phyloP scores from a whole-genome alignment of 192 early-diverging fungal genomes.

The Diversispora epigaea region DNA sequence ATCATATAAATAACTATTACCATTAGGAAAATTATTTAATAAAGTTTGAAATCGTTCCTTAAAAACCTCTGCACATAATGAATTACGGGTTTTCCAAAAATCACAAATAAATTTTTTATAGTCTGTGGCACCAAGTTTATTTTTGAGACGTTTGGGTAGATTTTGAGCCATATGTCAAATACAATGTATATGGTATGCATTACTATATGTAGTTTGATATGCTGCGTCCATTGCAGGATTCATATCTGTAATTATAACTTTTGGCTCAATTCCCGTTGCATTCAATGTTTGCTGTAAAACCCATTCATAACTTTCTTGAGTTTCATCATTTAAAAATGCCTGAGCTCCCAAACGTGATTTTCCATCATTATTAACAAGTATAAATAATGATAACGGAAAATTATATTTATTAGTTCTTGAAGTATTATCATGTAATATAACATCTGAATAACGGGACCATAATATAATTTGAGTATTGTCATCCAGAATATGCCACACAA shows the following conservation, averaged over 20 bases:
- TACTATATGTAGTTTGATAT: too few species aligned
- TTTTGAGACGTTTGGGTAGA: neutral
- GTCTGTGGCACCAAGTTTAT: neutral
- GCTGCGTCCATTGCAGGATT: neutral
- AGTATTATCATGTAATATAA: constrained; percentile 10
- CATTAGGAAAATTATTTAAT: neutral
- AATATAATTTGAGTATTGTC: neutral
- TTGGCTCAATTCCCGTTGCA: neutral
- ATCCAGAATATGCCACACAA: constrained; percentile 1
- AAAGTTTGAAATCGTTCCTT: neutral
- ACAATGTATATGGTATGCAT: too few species aligned
- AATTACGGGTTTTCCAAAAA: neutral
- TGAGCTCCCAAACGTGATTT: neutral
- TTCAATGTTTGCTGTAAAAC: neutral
- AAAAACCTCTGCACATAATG: neutral
- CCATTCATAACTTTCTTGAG: constrained; percentile 8
- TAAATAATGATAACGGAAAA: neutral
- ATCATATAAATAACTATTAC: neutral
- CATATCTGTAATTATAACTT: constrained; percentile 1
- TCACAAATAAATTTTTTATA: neutral
- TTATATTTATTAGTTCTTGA: neutral
- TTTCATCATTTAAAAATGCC: constrained; percentile 10
- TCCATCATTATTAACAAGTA: neutral
- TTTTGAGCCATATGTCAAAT: constrained; percentile 2
- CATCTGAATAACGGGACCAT: neutral